Evolutionary conservation across 2,329 filamentous ascomycete species (phyloP), one percentile per base, ranked within the genome.

Genomic region (Pochonia chlamydosporia): DNA sequence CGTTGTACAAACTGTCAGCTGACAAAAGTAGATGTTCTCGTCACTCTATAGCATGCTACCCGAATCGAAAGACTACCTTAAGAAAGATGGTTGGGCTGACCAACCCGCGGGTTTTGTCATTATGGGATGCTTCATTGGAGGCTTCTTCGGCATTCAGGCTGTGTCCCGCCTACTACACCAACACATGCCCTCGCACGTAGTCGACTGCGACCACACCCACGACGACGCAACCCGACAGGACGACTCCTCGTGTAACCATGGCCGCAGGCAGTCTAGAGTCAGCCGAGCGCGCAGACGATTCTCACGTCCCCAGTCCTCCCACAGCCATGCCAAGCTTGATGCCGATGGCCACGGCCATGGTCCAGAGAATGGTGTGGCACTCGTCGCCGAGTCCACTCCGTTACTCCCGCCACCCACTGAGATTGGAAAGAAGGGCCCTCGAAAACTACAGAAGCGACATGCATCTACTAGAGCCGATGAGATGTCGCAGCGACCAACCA

Each of bases 1-100:
- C 5, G 5, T n/a, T 5, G 11, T 16, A 28, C n/a, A 9, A 14
- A 13, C 24, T 37, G 35, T 39, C 35, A 39, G 20, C 35, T 39
- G 23, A 39, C 16, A 30, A 10, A 21, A 20, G 20, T 58, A 96
- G 90, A 78, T 96, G 35, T 96, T 96, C 66, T 96, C 91, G 30
- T 84, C 92, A 1, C 70, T 97, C 25, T 95, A 91, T 65, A 93
- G 84, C 66, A 96, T 97, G 87, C 77, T 97, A 7, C 92, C 92
- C 9, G 89, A 88, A 18, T 84, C 92, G 2, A 90, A 86, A 60
- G 74, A 74, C 33, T 96, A 95, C 60, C 76, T 99, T 3, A 72
- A 77, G 49, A 74, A 82, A 46, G 85, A 82, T 44, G 84, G 82
- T 14, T 83, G 84, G 65, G 75, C 79, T 7, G 73, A 87, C 3